phyloP scores from a whole-genome alignment of 371 early-diverging fungal genomes.

The Mortierella sp. region DNA sequence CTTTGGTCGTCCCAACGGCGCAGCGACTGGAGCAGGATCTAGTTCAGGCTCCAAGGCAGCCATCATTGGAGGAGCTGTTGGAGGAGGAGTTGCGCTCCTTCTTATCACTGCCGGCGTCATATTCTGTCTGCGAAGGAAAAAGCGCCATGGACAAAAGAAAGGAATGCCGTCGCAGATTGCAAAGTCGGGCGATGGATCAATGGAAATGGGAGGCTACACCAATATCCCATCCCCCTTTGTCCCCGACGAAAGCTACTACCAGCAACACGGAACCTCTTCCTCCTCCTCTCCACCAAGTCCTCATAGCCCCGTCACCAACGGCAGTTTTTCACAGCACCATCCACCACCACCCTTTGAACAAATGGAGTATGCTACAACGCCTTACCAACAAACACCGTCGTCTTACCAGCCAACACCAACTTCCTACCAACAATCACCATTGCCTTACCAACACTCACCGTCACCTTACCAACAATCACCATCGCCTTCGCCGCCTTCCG shows the following conservation, averaged over 20 bases:
- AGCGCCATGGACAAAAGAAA: not conserved
- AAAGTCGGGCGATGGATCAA: not conserved
- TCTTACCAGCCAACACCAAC: too few species aligned
- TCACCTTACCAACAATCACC: too few species aligned
- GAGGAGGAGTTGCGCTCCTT: slow-evolving; percentile 18
- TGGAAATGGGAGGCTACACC: slow-evolving; percentile 13
- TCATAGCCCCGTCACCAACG: not conserved
- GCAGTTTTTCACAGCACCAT: too few species aligned
- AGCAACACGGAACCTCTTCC: not conserved
- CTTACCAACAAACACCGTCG: too few species aligned
- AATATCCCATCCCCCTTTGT: slow-evolving; percentile 13
- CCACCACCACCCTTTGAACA: too few species aligned
- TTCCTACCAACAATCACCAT: too few species aligned
- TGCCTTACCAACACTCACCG: too few species aligned
- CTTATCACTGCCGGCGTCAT: slow-evolving; percentile 9
- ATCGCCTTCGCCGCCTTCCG: too few species aligned
- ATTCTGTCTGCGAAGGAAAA: slow-evolving; percentile 3
- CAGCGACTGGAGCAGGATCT: not conserved
- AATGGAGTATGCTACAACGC: too few species aligned
- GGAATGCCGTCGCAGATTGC: not conserved
- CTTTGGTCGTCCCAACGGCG: not conserved
- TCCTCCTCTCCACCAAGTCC: not conserved
- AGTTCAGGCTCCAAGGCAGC: slow-evolving; percentile 8
- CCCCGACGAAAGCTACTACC: not conserved
- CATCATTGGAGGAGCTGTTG: slow-evolving; percentile 39